Evolutionary conservation across 108 stramenopile species (phyloP), one percentile per base, ranked within the genome.

Genomic region (Asterionellopsis glacialis): DNA sequence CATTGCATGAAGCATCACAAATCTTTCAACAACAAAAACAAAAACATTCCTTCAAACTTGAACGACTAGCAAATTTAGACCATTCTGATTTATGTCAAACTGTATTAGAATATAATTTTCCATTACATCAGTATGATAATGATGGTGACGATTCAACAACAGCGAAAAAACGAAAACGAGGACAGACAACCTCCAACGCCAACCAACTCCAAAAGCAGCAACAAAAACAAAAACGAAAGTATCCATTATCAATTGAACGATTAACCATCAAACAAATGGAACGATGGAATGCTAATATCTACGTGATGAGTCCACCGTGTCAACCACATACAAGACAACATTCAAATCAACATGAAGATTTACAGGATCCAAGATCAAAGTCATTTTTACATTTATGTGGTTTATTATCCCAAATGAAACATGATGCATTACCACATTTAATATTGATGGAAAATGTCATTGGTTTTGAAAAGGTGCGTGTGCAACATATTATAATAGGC

Each of bases 271-370:
- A 63, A 18, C 59, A 79, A 53, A 50, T 82, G 19, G 70, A 87
- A 49, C 42, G 61, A 0, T 79, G 83, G 68, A 24, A 63, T 10
- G 91, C 92, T 14, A 72, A 69, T 50, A 57, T 91, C 2, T 94
- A 89, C 88, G 63, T 73, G 60, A 89, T 96, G 89, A 75, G 72
- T 27, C 95, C 95, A 27, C 95, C 95, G 10, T 96, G 95, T 63
- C 95, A 91, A 54, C 90, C 90, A 25, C 84, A 88, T 55, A 91
- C 88, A 51, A 65, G 87, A n/a, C 81, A 87, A 45, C 82, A 85
- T 56, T 56, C 65, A 5, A 82, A 86, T 62, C 81, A 87, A 56
- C 62, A 67, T 1, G 24, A 57, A 26, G 90, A 94, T 61, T 47
- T 76, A 18, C 57, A 73, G 11, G 88, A 91, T 68, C 69, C 85